Evolutionary conservation across 2,329 filamentous ascomycete genomes (phyloP), one percentile per base, ranked within the genome.

Genomic region (Nannizzia gypsea): DNA sequence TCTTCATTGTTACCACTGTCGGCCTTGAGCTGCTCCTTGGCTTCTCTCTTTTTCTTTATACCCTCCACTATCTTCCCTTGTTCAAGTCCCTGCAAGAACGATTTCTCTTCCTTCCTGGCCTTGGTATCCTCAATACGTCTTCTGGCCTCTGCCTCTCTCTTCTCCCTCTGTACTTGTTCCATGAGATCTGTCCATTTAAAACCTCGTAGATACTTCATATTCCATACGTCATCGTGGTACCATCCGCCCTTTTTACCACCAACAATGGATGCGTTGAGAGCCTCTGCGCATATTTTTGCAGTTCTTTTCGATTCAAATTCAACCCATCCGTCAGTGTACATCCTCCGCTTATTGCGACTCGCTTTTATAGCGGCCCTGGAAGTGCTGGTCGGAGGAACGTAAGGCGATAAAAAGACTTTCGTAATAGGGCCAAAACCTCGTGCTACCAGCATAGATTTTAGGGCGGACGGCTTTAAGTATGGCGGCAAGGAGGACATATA

Each of bases 221-320:
- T 77, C 71, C 70, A 75, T 28, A 77, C 65, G 65, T 77, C 76
- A 63, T 77, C 76, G 56, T 73, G 72, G 59, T 78, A 78, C 67
- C 70, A 77, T 3, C 74, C 71, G 2, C 73, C 73, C 66, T 78
- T 77, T 34, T 69, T 67, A 2, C 75, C 75, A 15, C 75, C 75
- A 6, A 78, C 68, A 6, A 71, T 72, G 2, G 68, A 68, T 28
- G 75, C 74, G 65, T 78, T 78, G 52, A 78, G 66, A 1, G 75
- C 73, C 65, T 77, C 74, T 2, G 75, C 75, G 59, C 73, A 76
- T 22, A 75, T 67, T 65, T 76, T 76, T 0, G 76, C 76, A 6
- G 69, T 72, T 62, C 72, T 73, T 62, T 77, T 77, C 28, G 73
- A 74, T n/a, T 67, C 70, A 59, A 78, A 77, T 58, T 77, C 75